phyloP scores from a whole-genome alignment of 306 rosid genomes.

The Castanospermum australe region DNA sequence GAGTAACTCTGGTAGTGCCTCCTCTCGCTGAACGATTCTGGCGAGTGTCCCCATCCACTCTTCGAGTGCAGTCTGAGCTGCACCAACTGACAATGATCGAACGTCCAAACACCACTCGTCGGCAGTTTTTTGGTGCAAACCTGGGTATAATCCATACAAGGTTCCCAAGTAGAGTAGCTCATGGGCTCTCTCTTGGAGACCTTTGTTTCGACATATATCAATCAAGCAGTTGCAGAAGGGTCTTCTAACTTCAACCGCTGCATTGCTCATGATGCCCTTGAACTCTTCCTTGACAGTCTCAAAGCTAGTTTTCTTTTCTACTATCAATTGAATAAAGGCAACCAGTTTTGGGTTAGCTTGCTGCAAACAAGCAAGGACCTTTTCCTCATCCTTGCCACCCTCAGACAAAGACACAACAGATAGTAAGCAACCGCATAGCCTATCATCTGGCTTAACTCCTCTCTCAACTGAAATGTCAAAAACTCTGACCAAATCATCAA shows the following conservation, averaged over 20 bases:
- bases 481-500: slow-evolving; percentile 62
- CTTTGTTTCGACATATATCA: slow-evolving; percentile 76
- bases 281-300: slow-evolving; percentile 71
- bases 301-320: slow-evolving; percentile 52
- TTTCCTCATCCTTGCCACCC: slow-evolving; percentile 50
- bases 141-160: slow-evolving; percentile 80
- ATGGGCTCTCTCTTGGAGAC: slow-evolving; percentile 71
- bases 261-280: slow-evolving; percentile 47
- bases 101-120: slow-evolving; percentile 87
- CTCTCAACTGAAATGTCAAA: slow-evolving; percentile 52
- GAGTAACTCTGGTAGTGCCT: slow-evolving; percentile 57
- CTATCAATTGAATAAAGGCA: slow-evolving; percentile 49
- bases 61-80: slow-evolving; percentile 86
- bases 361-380: slow-evolving; percentile 68
- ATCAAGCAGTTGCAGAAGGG: slow-evolving; percentile 96
- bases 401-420: slow-evolving; percentile 71
- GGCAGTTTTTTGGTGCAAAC: slow-evolving; percentile 68
- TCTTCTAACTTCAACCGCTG: slow-evolving; percentile 69
- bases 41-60: slow-evolving; percentile 89
- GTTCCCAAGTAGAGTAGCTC: slow-evolving; percentile 93
- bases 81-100: slow-evolving; percentile 80
- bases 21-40: slow-evolving; percentile 64
- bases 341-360: slow-evolving; percentile 74
- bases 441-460: slow-evolving; percentile 78
- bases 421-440: slow-evolving; percentile 78